These are phyloP conservation scores for Rostrohypoxylon terebratum DNA, from an alignment of 495 filamentous ascomycete genomes.

Conservation along the genomic window DNA sequence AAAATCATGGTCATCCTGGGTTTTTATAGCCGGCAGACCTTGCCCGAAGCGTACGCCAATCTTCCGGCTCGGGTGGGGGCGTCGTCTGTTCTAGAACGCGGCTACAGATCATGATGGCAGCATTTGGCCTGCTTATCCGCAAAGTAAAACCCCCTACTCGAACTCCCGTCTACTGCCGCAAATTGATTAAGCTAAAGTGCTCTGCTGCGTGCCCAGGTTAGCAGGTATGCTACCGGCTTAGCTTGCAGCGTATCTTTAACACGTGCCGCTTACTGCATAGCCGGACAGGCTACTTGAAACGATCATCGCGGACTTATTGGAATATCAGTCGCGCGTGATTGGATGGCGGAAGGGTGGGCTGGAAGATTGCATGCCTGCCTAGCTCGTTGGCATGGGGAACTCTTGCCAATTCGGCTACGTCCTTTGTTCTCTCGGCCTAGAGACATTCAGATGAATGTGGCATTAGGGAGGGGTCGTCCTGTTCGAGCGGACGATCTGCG, in stretches of 20 bases:
- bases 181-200: not conserved
- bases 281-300: not conserved
- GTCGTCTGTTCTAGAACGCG: constrained; percentile 29
- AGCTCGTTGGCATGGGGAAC: not conserved
- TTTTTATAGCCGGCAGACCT: constrained; percentile 8
- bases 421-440: not conserved
- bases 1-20: no score
- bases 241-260: constrained; percentile 13
- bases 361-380: not conserved
- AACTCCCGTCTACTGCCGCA: not conserved
- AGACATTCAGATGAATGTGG: not conserved
- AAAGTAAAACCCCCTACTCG: not conserved
- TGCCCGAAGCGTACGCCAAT: constrained; percentile 15
- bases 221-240: not conserved
- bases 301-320: not conserved
- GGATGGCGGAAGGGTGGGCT: not conserved
- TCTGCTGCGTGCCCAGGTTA: not conserved
- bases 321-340: constrained; percentile 18
- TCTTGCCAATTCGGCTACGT: not conserved
- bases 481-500: constrained; percentile 6
- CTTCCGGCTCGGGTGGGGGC: constrained; percentile 1
- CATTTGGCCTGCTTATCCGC: not conserved
- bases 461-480: constrained; percentile 6
- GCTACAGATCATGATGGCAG: not conserved
- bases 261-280: constrained; percentile 14